Conservation (phyloP, 2,329 filamentous ascomycete species). For the Talaromyces sp. region DNA sequence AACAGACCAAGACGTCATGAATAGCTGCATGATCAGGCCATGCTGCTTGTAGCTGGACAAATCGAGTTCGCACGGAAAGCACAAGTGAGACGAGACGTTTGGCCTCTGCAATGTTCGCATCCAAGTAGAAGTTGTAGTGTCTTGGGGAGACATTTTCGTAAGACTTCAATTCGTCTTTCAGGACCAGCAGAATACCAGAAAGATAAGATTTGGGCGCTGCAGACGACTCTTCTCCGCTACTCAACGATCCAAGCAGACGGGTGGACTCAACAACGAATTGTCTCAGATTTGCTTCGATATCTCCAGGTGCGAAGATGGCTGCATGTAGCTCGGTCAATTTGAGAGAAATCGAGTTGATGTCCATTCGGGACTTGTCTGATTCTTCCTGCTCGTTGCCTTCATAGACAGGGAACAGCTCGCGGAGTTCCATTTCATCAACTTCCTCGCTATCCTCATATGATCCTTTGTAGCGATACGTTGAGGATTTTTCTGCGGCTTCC, state of each 20-base stretch:
- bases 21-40: slow-evolving; percentile 78
- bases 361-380: slow-evolving; percentile 31
- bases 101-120: slow-evolving; percentile 73
- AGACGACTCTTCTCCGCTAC: slow-evolving; percentile 27
- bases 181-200: slow-evolving; percentile 62
- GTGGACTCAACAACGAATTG: slow-evolving; percentile 38
- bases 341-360: slow-evolving; percentile 58
- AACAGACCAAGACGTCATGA: slow-evolving; percentile 72
- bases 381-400: slow-evolving; percentile 52
- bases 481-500: slow-evolving; percentile 69
- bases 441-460: slow-evolving; percentile 74
- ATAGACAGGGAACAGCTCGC: slow-evolving; percentile 77
- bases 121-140: slow-evolving; percentile 84
- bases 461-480: slow-evolving; percentile 80
- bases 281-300: slow-evolving; percentile 32
- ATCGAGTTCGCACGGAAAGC: slow-evolving; percentile 67
- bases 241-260: slow-evolving; percentile 36
- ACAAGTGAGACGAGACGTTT: slow-evolving; percentile 70
- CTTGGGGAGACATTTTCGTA: slow-evolving; percentile 45
- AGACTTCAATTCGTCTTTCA: slow-evolving; percentile 61
- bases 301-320: slow-evolving; percentile 39
- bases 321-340: slow-evolving; percentile 62
- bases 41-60: slow-evolving; percentile 63
- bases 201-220: slow-evolving; percentile 56
- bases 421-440: slow-evolving; percentile 70